Percentiles rank a stretch among this genome's conserved stretches.
Conservation (phyloP, 2,329 filamentous ascomycete genomes). For the Exophiala sp. region DNA sequence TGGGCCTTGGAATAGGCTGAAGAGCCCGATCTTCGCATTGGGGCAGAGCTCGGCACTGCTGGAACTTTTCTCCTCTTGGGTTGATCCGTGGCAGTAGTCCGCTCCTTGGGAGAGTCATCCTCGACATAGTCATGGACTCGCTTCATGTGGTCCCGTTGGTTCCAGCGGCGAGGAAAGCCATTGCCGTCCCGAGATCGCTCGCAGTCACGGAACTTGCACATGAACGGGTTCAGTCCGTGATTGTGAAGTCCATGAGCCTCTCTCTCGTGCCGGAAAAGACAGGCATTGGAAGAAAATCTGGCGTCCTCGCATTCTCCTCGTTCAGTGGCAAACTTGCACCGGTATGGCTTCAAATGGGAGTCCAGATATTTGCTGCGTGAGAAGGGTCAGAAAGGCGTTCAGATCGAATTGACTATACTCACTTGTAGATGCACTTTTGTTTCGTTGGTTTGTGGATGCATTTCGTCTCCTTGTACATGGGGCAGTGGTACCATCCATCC, state of each 20-base stretch:
- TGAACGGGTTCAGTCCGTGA: conserved; percentile 86
- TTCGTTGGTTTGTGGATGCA: conserved; percentile 93
- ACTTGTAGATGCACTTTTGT: conserved; percentile 99
- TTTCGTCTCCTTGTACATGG: conserved; percentile 64
- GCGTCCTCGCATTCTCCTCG: conserved; percentile 75
- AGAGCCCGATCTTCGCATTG: conserved; percentile 28
- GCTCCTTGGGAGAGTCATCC: conserved; percentile 25
- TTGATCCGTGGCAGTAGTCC: conserved; percentile 7
- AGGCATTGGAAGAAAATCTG: conserved; percentile 91
- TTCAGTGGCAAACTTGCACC: conserved; percentile 63
- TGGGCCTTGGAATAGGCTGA: conserved; percentile 22
- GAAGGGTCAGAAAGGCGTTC: conserved; percentile 27
- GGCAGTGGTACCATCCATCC: conserved; percentile 91
- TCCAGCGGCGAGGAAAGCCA: conserved; percentile 93
- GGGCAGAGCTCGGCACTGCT: conserved; percentile 18
- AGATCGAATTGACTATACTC: conserved; percentile 44
- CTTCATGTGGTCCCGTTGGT: conserved; percentile 95
- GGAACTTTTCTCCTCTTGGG: conserved; percentile 25
- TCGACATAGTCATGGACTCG: conserved; percentile 69
- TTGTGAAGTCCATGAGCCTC: conserved; percentile 95
- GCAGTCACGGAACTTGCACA: conserved; percentile 83
- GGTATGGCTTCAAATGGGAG: conserved; percentile 93
- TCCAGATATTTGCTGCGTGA: conserved; percentile 83
- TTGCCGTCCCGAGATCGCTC: conserved; percentile 77
- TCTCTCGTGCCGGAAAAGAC: conserved; percentile 88